phyloP scores from a whole-genome alignment of 1,139 yeast genomes.

The Geotrichum phurueaensis region DNA sequence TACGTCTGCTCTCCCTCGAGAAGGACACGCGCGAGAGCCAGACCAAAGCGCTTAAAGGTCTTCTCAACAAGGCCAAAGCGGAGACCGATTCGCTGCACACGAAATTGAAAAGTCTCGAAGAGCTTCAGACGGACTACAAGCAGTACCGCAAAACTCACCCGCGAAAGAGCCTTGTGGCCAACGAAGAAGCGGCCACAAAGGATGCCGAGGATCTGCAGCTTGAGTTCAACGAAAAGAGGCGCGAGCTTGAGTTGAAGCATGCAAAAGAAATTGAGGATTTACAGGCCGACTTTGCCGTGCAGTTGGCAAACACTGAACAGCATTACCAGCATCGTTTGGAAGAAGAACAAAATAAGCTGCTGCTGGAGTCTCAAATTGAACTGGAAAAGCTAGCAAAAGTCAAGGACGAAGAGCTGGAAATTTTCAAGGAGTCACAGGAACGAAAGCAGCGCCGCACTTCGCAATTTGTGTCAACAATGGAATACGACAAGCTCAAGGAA shows the following conservation, averaged over 20 bases:
- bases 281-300: constrained; percentile 5
- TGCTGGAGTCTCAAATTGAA: constrained; percentile 7
- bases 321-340: constrained; percentile 7
- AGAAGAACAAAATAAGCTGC: constrained; percentile 8
- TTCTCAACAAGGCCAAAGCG: constrained; percentile 8
- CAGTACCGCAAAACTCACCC: background rate
- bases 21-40: constrained; percentile 13
- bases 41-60: constrained; percentile 9
- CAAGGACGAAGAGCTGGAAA: constrained; percentile 13
- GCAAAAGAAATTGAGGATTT: constrained; percentile 3
- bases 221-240: constrained; percentile 3
- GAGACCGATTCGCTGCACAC: constrained; percentile 6
- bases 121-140: constrained; percentile 4
- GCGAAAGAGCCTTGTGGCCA: background rate
- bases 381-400: constrained; percentile 9
- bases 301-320: constrained; percentile 6
- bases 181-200: background rate
- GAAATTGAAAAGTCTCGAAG: background rate
- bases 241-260: constrained; percentile 9
- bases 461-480: constrained; percentile 6
- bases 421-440: constrained; percentile 8
- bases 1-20: constrained; percentile 8
- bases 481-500: constrained; percentile 9
- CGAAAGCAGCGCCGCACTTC: constrained; percentile 6
- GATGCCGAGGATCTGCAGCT: background rate